These are phyloP conservation scores for Rutstroemia sydowiana DNA, from an alignment of 2,329 filamentous ascomycete species.

Conservation along the genomic window DNA sequence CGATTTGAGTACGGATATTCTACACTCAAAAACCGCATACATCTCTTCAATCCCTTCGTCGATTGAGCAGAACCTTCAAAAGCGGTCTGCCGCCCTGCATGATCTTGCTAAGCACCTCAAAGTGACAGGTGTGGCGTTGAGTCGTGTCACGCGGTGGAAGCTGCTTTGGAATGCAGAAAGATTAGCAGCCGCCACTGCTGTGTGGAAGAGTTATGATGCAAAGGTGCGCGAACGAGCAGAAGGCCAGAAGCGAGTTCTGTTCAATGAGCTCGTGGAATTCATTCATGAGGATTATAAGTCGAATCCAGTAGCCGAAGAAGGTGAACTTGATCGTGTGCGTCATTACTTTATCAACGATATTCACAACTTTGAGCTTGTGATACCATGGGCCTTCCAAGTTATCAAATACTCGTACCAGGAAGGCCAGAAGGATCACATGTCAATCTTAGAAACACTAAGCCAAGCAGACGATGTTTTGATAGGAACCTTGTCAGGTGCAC, in stretches of 20 bases:
- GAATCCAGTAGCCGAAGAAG: conserved; percentile 52
- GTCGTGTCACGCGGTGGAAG: conserved; percentile 65
- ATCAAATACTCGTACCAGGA: conserved; percentile 67
- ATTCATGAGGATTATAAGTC: conserved; percentile 73
- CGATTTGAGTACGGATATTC: conserved; percentile 71
- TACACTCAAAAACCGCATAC: conserved; percentile 68
- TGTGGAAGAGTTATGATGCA: conserved; percentile 76
- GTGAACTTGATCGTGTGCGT: conserved; percentile 73
- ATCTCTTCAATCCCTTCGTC: conserved; percentile 67
- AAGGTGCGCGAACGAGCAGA: conserved; percentile 53
- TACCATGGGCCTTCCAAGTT: conserved; percentile 72
- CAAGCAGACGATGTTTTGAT: conserved; percentile 74
- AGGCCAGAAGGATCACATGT: conserved; percentile 45
- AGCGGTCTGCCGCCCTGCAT: conserved; percentile 65
- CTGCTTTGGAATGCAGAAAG: conserved; percentile 89
- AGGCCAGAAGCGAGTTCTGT: conserved; percentile 59
- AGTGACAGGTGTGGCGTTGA: conserved; percentile 57
- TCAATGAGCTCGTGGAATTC: conserved; percentile 67
- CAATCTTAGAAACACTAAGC: conserved; percentile 27
- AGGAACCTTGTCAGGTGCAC: conserved; percentile 54
- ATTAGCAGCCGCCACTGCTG: conserved; percentile 66
- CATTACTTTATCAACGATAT: conserved; percentile 80
- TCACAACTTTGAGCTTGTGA: conserved; percentile 62
- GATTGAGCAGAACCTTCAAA: conserved; percentile 71
- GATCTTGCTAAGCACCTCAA: conserved; percentile 67